Conservation (phyloP, 2,329 filamentous ascomycete genomes). For the Chrysosporium queenslandicum region DNA sequence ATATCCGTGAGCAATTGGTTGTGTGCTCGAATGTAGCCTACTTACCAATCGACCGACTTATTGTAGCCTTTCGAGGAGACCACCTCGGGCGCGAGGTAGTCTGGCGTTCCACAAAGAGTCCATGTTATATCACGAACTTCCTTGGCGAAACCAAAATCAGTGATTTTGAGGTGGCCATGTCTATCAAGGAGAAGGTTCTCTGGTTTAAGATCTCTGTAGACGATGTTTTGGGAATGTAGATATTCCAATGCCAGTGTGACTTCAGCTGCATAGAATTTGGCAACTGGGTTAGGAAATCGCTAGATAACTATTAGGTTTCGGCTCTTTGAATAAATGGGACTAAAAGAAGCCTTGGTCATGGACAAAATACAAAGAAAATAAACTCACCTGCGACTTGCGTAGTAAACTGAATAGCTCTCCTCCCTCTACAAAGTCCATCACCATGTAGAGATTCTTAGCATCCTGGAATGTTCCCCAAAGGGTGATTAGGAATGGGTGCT, state of each 20-base stretch:
- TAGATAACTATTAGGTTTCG: constrained; percentile 32
- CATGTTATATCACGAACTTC: constrained; percentile 97
- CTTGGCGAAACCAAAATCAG: constrained; percentile 97
- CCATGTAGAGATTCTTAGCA: constrained; percentile 94
- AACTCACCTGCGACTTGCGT: constrained; percentile 80
- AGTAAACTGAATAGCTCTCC: constrained; percentile 93
- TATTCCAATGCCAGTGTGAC: constrained; percentile 94
- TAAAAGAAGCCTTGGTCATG: constrained; percentile 15
- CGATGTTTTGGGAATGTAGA: constrained; percentile 87
- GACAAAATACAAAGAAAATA: constrained; percentile 25
- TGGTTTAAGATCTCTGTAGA: constrained; percentile 94
- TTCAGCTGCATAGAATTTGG: constrained; percentile 98
- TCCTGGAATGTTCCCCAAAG: constrained; percentile 98
- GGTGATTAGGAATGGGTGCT: constrained; percentile 95
- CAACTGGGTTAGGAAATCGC: constrained; percentile 97
- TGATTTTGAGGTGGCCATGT: constrained; percentile 92
- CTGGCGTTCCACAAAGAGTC: constrained; percentile 94
- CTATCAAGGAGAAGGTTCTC: constrained; percentile 87
- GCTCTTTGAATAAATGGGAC: background rate
- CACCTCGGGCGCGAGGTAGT: constrained; percentile 94
- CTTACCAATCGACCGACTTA: constrained; percentile 97
- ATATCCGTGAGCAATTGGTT: too few relatives aligned
- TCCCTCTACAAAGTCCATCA: constrained; percentile 99
- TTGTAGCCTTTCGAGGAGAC: constrained; percentile 99
- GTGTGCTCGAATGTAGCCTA: too few relatives aligned